Conservation (phyloP, 495 filamentous ascomycete species). For the Penicillium paxilli region DNA sequence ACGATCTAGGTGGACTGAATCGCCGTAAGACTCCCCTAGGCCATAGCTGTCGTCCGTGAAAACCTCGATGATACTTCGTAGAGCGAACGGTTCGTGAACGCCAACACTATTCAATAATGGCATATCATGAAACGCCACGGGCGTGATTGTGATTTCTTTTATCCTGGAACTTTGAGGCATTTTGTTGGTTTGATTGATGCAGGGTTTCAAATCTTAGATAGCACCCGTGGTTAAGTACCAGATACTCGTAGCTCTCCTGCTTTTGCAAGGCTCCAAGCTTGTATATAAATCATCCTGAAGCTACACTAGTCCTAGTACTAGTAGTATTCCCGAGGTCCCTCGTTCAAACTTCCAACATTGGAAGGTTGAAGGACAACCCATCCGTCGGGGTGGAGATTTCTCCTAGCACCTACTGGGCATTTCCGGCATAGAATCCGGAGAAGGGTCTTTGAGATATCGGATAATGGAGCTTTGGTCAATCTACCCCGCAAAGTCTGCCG, state of each 20-base stretch:
- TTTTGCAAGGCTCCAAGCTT: too few relatives aligned
- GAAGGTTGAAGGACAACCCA: too few relatives aligned
- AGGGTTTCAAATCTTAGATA: too few relatives aligned
- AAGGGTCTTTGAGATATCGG: neutral
- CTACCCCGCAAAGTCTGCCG: neutral
- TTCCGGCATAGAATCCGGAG: neutral
- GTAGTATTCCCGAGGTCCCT: too few relatives aligned
- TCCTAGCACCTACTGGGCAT: too few relatives aligned
- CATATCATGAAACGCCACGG: neutral
- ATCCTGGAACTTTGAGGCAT: neutral
- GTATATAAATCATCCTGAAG: too few relatives aligned
- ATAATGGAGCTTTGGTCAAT: neutral
- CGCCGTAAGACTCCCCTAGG: neutral
- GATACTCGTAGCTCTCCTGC: too few relatives aligned
- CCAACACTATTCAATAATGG: constrained; percentile 6
- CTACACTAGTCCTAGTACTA: too few relatives aligned
- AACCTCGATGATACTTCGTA: constrained; percentile 4
- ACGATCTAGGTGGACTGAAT: neutral
- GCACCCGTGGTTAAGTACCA: too few relatives aligned
- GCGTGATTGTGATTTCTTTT: neutral
- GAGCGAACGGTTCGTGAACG: constrained; percentile 6
- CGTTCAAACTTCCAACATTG: neutral
- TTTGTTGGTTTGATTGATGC: neutral
- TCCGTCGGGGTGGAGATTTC: too few relatives aligned
- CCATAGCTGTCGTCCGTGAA: constrained; percentile 2